A percentile compares a stretch with the other conserved stretches of the same genome.
These are phyloP conservation scores for Chlorella vulgaris DNA, from an alignment of 139 green algal genomes.

Conservation along the genomic window DNA sequence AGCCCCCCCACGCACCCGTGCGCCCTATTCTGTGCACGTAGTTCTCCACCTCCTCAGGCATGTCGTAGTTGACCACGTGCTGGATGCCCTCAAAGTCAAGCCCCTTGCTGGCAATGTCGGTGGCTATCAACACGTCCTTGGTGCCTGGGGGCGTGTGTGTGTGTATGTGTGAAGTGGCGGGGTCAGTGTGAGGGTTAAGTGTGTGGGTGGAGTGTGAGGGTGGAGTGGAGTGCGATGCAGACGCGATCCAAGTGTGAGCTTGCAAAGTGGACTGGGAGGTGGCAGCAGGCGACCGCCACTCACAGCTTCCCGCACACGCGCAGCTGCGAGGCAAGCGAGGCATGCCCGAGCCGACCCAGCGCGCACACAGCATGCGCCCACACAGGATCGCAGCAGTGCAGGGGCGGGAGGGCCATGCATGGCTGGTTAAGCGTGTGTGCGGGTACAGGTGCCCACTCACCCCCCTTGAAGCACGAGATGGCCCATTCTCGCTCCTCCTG, in stretches of 20 bases:
- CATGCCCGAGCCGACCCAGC: no score
- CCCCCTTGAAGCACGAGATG: constrained; percentile 93
- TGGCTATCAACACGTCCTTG: constrained; percentile 98
- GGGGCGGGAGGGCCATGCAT: no score
- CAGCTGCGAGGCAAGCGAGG: no score
- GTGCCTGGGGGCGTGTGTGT: constrained; percentile 1
- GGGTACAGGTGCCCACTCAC: constrained; percentile 26
- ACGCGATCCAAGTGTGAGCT: no score
- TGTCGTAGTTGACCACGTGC: constrained; percentile 99
- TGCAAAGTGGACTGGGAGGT: not conserved
- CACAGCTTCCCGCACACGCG: no score
- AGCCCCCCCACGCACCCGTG: constrained; percentile 56
- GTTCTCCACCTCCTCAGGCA: constrained; percentile 99
- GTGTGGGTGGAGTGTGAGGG: no score
- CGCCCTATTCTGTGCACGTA: constrained; percentile 95
- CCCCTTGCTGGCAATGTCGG: constrained; percentile 95
- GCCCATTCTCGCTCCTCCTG: constrained; percentile 89
- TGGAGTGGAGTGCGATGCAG: no score
- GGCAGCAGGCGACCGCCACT: not conserved
- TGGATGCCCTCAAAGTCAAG: constrained; percentile 92
- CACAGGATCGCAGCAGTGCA: no score
- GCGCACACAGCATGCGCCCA: no score
- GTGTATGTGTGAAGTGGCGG: no score
- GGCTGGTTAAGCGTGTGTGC: no score
- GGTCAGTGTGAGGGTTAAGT: no score